These are phyloP conservation scores for Penicillium sclerotiorum DNA, from an alignment of 2,329 filamentous ascomycete species.

Conservation along the genomic window DNA sequence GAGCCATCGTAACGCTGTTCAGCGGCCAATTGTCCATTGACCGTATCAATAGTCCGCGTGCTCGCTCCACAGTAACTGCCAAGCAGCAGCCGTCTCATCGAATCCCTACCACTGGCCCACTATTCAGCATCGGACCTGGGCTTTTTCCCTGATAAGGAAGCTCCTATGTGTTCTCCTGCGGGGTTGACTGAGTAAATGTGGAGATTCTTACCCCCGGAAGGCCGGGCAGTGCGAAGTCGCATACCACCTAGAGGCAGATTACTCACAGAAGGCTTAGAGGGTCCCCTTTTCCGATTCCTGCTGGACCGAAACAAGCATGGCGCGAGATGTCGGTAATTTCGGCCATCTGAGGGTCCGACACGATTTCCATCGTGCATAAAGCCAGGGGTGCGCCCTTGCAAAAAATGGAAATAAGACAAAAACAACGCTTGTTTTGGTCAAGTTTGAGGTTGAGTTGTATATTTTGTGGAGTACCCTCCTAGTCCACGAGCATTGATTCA, in stretches of 20 bases:
- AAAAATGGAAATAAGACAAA: too few species aligned
- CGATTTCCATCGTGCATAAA: neutral
- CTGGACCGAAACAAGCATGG: neutral
- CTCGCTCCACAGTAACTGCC: neutral
- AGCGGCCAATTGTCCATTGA: neutral
- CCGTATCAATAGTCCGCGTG: neutral
- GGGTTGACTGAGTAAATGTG: neutral
- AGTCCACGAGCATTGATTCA: too few species aligned
- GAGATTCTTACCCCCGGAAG: neutral
- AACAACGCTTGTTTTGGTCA: neutral
- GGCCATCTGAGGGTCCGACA: neutral
- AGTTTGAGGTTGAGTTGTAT: neutral
- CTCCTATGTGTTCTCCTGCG: neutral
- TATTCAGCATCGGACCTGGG: neutral
- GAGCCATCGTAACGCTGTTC: neutral
- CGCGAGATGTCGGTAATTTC: neutral
- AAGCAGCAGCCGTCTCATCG: neutral
- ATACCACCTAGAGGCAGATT: neutral
- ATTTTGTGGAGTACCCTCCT: too few species aligned
- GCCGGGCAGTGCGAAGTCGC: neutral
- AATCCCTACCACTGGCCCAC: neutral
- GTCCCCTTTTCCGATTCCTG: neutral
- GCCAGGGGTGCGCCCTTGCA: neutral
- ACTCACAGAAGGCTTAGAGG: neutral
- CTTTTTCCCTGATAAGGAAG: neutral